Base-by-base conservation (phyloP, 1,284 basidiomycete genomes). In the Ganoderma lucidum region DNA sequence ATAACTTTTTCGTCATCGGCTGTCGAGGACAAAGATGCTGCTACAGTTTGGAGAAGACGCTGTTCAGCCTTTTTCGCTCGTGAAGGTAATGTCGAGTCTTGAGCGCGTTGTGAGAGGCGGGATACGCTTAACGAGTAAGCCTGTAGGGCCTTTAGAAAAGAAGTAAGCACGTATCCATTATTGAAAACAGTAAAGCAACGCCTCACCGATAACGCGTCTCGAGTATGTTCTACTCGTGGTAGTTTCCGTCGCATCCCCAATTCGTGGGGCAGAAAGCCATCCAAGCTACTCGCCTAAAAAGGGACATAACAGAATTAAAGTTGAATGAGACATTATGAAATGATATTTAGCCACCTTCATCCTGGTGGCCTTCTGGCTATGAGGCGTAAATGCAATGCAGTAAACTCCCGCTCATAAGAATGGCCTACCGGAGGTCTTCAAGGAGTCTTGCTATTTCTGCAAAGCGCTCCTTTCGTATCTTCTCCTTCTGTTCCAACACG, bases 401-500 rank as follows among this genome's bases (percentile, higher is more conserved):
- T 15, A 19, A 28, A 30, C 37, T 8, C 17, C 8, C 2, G 45
- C 23, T 23, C 23, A 53, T n/a, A 53, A 53, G 12, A 28, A 14
- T 30, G 37, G n/a, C 37, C 67, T 39, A 75, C 74, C 64, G 28
- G 0, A 73, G 63, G 14, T 64, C 62, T 1, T 64, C 63, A 12
- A 74, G 35, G 3, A 74, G 56, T 10, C 39, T 53, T 0, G 56
- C 51, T 2, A 74, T 63, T 53, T 73, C 70, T 4, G 63, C 15
- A 35, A 73, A 64, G n/a, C 72, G 65, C 19, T 63, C 39, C 1
- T 62, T 65, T 0, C 72, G 72, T 19, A 74, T 68, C 15, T 59
- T 66, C 45, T 72, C 72, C 44, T 76, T 76, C 19, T 61, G 65
- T 44, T 76, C 71, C 6, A 76, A 56, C 2, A 74, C 61, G 41